phyloP scores from a whole-genome alignment of 352 stramenopile species.

The Phytophthora fragariaefolia region DNA sequence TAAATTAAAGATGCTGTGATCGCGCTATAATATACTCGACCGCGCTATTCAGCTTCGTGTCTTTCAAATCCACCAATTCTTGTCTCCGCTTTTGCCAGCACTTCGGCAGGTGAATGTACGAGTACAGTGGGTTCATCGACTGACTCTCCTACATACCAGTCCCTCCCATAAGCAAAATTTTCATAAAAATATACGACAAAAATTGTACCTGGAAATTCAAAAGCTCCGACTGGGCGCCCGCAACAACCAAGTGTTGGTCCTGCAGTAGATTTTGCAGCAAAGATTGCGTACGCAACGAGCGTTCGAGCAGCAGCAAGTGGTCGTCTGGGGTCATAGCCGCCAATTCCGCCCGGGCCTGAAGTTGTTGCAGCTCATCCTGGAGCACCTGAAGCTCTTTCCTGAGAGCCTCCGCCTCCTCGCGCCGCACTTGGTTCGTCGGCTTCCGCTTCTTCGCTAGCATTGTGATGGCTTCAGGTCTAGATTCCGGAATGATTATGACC shows the following conservation, averaged over 20 bases:
- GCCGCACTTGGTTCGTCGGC: conserved; percentile 33
- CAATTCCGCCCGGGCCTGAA: conserved; percentile 5
- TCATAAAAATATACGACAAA: conserved; percentile 1
- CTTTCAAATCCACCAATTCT: conserved; percentile 25
- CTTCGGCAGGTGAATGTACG: conserved; percentile 18
- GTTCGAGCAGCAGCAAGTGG: conserved; percentile 12
- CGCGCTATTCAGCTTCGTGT: conserved; percentile 16
- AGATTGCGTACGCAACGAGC: conserved; percentile 16
- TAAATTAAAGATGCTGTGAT: conserved; percentile 18
- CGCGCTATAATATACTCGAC: conserved; percentile 25
- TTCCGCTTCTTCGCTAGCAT: conserved; percentile 36
- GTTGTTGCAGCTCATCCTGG: conserved; percentile 5
- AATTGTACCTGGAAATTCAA: conserved; percentile 20
- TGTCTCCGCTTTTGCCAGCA: conserved; percentile 26
- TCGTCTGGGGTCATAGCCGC: conserved; percentile 17
- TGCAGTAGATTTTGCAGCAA: conserved; percentile 10
- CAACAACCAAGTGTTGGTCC: conserved; percentile 22
- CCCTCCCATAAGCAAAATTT: neutral
- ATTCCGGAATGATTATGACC: too few relatives aligned
- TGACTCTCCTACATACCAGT: conserved; percentile 14
- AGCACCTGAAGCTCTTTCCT: conserved; percentile 18
- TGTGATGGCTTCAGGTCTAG: too few relatives aligned
- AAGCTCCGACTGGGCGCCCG: conserved; percentile 20
- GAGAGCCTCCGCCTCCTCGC: conserved; percentile 20
- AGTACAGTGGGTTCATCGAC: conserved; percentile 14